phyloP scores from a whole-genome alignment of 805 yeast genomes.

The Zygosaccharomyces bailii region DNA sequence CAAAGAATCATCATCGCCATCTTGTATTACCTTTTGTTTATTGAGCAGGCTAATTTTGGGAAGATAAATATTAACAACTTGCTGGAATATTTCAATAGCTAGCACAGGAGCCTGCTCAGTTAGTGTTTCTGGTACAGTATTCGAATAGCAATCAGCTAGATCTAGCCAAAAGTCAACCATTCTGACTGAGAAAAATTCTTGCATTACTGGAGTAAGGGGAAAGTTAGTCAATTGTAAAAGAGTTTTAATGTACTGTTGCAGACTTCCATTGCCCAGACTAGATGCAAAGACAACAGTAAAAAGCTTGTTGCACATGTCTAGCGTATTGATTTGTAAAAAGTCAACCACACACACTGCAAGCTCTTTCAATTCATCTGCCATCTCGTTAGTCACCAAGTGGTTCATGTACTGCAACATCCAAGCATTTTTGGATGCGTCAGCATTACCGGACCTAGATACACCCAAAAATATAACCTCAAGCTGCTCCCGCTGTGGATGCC shows the following conservation, averaged over 20 bases:
- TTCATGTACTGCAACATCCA: slow-evolving; percentile 38
- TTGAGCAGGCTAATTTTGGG: slow-evolving; percentile 51
- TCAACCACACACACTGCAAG: slow-evolving; percentile 34
- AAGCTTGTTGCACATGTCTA: slow-evolving; percentile 35
- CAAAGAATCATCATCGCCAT: slow-evolving; percentile 26
- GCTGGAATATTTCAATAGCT: slow-evolving; percentile 42
- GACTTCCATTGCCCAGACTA: slow-evolving; percentile 10
- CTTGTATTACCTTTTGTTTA: slow-evolving; percentile 38
- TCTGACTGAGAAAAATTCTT: slow-evolving; percentile 54
- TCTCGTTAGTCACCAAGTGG: slow-evolving; percentile 32
- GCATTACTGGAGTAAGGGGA: slow-evolving; percentile 54
- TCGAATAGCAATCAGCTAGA: slow-evolving; percentile 50
- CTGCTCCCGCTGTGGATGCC: slow-evolving; percentile 30
- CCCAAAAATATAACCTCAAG: slow-evolving; percentile 34
- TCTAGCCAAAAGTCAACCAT: slow-evolving; percentile 70
- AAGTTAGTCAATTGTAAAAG: slow-evolving; percentile 52
- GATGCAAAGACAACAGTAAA: slow-evolving; percentile 23
- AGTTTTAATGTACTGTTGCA: slow-evolving; percentile 43
- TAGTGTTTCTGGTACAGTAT: slow-evolving; percentile 37
- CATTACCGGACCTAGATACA: slow-evolving; percentile 25
- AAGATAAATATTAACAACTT: slow-evolving; percentile 64
- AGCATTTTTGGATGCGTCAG: slow-evolving; percentile 23
- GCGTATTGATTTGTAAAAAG: slow-evolving; percentile 32
- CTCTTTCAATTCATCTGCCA: slow-evolving; percentile 33
- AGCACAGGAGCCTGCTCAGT: slow-evolving; percentile 33